A percentile compares a stretch with the other conserved stretches of the same genome.
Conservation (phyloP, 495 filamentous ascomycete genomes). For the Trichoderma gamsii region DNA sequence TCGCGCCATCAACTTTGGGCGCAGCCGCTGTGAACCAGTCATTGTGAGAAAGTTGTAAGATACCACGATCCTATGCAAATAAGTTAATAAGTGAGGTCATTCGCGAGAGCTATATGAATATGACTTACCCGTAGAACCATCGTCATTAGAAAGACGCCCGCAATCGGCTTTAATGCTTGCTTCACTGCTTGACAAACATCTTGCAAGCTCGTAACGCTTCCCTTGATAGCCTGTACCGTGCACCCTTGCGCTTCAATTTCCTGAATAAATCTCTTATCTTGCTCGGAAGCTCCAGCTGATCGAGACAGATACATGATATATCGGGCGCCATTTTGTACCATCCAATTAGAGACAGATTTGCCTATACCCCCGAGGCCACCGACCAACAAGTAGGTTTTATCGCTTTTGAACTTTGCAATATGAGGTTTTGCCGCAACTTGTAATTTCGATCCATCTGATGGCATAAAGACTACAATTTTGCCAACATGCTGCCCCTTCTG, state of each 20-base stretch:
- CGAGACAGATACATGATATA: conserved; percentile 52
- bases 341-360: conserved; percentile 47
- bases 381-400: conserved; percentile 50
- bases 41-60: conserved; percentile 43
- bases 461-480: conserved; percentile 44
- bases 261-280: conserved; percentile 29
- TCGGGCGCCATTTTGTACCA: conserved; percentile 50
- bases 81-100: not conserved
- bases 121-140: conserved; percentile 44
- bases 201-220: conserved; percentile 29
- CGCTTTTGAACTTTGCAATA: conserved; percentile 20
- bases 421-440: conserved; percentile 21
- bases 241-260: conserved; percentile 36
- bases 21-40: conserved; percentile 37
- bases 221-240: conserved; percentile 29
- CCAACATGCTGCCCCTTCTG: conserved; percentile 44
- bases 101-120: not conserved
- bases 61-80: conserved; percentile 30
- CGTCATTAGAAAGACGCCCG: conserved; percentile 40
- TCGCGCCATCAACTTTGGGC: conserved; percentile 48
- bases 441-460: conserved; percentile 22
- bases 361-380: conserved; percentile 60
- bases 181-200: conserved; percentile 30
- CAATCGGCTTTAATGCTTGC: conserved; percentile 30
- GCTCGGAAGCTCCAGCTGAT: conserved; percentile 32